phyloP scores from a whole-genome alignment of 2,329 filamentous ascomycete species.

The Claviceps pusilla region DNA sequence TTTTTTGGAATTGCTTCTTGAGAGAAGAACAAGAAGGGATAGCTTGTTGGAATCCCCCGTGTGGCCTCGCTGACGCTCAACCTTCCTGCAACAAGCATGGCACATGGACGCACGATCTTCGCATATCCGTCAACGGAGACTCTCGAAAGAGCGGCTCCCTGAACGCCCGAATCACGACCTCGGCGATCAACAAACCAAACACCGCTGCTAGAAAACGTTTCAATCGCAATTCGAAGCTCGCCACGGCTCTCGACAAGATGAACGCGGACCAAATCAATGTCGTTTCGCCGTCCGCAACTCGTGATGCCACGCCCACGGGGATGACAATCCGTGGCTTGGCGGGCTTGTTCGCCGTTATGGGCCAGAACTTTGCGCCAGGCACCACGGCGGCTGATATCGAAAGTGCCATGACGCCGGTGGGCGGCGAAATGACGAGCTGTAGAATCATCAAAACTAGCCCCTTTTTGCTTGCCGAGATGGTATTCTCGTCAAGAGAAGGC shows the following conservation, averaged over 20 bases:
- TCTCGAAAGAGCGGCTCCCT: slow-evolving; percentile 22
- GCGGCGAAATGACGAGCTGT: slow-evolving; percentile 53
- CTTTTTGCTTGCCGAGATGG: slow-evolving; percentile 62
- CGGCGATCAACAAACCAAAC: slow-evolving; percentile 15
- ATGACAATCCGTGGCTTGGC: slow-evolving; percentile 61
- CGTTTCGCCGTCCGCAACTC: slow-evolving; percentile 8
- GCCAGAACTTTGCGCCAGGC: slow-evolving; percentile 68
- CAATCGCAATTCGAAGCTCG: slow-evolving; percentile 23
- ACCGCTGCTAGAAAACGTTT: slow-evolving; percentile 10
- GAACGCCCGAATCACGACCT: slow-evolving; percentile 29
- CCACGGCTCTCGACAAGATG: slow-evolving; percentile 29
- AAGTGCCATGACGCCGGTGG: slow-evolving; percentile 63
- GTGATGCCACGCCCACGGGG: slow-evolving; percentile 21
- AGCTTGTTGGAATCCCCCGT: not conserved
- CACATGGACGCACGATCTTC: slow-evolving; percentile 59
- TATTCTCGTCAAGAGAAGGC: slow-evolving; percentile 56
- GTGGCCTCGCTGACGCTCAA: not conserved
- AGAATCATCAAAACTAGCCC: slow-evolving; percentile 51
- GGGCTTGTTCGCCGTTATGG: slow-evolving; percentile 57
- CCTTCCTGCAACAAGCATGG: slow-evolving; percentile 14
- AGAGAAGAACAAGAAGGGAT: not conserved
- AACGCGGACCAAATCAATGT: slow-evolving; percentile 25
- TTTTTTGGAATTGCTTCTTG: not conserved
- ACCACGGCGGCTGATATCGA: slow-evolving; percentile 74
- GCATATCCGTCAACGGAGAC: slow-evolving; percentile 28